These are phyloP conservation scores for Apophysomyces sp. DNA, from an alignment of 371 early-diverging fungal genomes.

Conservation along the genomic window DNA sequence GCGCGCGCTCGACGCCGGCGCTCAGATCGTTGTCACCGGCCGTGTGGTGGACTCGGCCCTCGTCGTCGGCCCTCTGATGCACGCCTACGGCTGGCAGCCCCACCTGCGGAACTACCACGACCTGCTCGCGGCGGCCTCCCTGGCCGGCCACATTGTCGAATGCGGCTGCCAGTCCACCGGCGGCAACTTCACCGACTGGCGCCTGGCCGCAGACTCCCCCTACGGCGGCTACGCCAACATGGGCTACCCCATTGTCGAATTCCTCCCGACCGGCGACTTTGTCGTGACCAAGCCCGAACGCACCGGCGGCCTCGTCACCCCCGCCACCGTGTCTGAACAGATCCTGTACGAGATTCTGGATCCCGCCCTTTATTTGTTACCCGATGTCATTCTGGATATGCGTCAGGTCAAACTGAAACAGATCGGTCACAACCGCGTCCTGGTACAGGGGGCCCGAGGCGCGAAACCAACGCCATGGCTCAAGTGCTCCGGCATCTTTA, in stretches of 20 bases:
- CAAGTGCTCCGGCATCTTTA: conserved; percentile 71
- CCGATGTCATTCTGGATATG: conserved; percentile 76
- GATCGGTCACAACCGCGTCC: conserved; percentile 58
- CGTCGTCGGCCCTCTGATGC: conserved; percentile 59
- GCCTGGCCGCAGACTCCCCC: conserved; percentile 55
- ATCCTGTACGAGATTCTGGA: conserved; percentile 73
- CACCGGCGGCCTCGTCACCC: conserved; percentile 69
- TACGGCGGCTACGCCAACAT: conserved; percentile 69
- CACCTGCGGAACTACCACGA: conserved; percentile 49
- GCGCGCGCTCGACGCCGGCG: conserved; percentile 61
- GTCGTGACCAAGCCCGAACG: conserved; percentile 68
- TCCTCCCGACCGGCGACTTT: conserved; percentile 32
- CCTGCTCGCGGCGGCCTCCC: conserved; percentile 65
- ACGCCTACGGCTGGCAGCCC: conserved; percentile 56
- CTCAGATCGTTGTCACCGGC: conserved; percentile 73
- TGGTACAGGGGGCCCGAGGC: conserved; percentile 69
- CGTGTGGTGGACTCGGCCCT: conserved; percentile 75
- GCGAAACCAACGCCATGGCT: conserved; percentile 62
- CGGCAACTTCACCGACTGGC: conserved; percentile 80
- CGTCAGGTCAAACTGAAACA: conserved; percentile 58
- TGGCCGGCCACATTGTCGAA: conserved; percentile 78
- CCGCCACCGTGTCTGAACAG: conserved; percentile 70
- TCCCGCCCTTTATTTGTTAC: conserved; percentile 69
- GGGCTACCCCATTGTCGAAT: conserved; percentile 46
- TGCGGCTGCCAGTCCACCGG: conserved; percentile 79